phyloP scores from a whole-genome alignment of 129 eudicot species.

The Chrysanthemum seticuspe region DNA sequence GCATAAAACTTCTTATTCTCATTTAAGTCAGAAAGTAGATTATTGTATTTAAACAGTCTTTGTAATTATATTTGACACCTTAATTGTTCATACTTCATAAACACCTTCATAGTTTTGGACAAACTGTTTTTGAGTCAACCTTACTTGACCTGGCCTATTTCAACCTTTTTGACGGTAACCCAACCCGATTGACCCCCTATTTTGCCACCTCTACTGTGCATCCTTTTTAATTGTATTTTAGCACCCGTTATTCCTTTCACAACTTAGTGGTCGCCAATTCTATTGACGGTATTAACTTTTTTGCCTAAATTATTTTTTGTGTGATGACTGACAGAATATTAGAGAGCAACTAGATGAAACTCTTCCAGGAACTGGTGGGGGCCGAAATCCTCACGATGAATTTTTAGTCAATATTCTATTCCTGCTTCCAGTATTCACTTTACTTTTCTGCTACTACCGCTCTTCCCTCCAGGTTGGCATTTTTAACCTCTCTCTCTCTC shows the following conservation, averaged over 20 bases:
- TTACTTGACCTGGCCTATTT: too few species aligned
- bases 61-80: not conserved
- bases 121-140: too few species aligned
- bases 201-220: not conserved
- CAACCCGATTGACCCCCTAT: not conserved
- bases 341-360: slow-evolving; percentile 71
- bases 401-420: slow-evolving; percentile 60
- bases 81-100: too few species aligned
- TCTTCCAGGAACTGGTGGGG: slow-evolving; percentile 96
- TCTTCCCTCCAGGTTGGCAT: slow-evolving; percentile 75
- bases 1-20: too few species aligned
- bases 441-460: slow-evolving; percentile 68
- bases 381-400: slow-evolving; percentile 67
- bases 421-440: slow-evolving; percentile 62
- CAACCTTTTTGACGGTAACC: too few species aligned
- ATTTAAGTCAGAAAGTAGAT: too few species aligned
- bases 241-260: not conserved
- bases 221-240: not conserved
- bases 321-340: slow-evolving; percentile 50
- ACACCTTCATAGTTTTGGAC: too few species aligned
- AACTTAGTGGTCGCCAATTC: not conserved
- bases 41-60: not conserved
- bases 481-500: slow-evolving; percentile 1
- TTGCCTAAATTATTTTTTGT: not conserved
- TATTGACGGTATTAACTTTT: not conserved